These are phyloP conservation scores for Furcasterigmium furcatum DNA, from an alignment of 2,329 filamentous ascomycete species.

Conservation along the genomic window DNA sequence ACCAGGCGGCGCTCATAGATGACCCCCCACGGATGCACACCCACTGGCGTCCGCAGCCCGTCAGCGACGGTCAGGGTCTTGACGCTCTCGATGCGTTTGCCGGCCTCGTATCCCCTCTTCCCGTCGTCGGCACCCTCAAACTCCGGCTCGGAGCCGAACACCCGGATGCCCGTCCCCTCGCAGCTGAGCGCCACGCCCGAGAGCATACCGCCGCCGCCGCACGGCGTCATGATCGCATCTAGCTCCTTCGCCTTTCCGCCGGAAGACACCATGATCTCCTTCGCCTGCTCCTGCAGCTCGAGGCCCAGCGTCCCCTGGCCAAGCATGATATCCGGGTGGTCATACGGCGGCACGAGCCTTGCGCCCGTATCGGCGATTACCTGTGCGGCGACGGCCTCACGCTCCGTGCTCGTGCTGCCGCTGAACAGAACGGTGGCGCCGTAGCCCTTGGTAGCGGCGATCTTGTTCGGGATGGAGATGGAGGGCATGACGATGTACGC, in stretches of 20 bases:
- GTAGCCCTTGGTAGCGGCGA: conserved; percentile 71
- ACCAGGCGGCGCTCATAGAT: conserved; percentile 65
- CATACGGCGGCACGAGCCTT: conserved; percentile 74
- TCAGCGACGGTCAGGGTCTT: conserved; percentile 75
- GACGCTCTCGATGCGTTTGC: conserved; percentile 60
- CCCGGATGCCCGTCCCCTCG: conserved; percentile 59
- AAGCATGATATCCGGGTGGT: conserved; percentile 78
- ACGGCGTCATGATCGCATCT: conserved; percentile 68
- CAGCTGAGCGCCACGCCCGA: conserved; percentile 70
- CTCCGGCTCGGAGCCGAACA: conserved; percentile 76
- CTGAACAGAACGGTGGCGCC: conserved; percentile 23
- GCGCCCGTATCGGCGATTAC: conserved; percentile 65
- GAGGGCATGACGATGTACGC: conserved; percentile 89
- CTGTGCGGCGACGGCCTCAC: conserved; percentile 64
- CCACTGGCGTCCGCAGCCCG: conserved; percentile 73
- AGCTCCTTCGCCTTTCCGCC: conserved; percentile 28
- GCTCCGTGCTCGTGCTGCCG: conserved; percentile 68
- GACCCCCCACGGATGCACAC: conserved; percentile 65
- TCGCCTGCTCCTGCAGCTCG: conserved; percentile 68
- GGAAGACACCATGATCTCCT: conserved; percentile 33
- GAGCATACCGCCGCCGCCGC: conserved; percentile 77
- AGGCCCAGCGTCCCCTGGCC: conserved; percentile 78
- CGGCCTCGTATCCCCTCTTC: conserved; percentile 57
- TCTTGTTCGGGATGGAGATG: conserved; percentile 81
- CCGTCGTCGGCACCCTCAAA: conserved; percentile 77